Base-by-base conservation (phyloP, 805 yeast genomes). In the Lipomyces yamanashiensis region DNA sequence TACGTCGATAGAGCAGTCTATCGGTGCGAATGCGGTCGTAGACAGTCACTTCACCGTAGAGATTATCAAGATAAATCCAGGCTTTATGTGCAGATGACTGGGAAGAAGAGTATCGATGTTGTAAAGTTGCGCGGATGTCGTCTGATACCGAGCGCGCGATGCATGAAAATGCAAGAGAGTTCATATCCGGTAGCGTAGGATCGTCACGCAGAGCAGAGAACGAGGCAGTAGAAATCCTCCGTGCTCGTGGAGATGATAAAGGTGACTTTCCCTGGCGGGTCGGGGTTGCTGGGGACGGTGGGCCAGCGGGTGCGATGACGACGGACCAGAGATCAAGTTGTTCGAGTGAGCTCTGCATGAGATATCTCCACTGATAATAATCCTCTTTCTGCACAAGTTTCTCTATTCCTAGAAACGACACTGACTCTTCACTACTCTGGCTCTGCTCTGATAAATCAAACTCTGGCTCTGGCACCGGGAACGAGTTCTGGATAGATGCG, bases 331-430 rank as follows among this genome's bases (percentile, higher is more conserved):
- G 23, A 3, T 48, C 61, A 12, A 64, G 59, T 15, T 56, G 54
- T n/a, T 36, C 40, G 23, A 64, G 43, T 9, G 8, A 41, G 10
- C 21, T 7, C n/a, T 43, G 58, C 57, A 56, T 59, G 13, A 64
- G 40, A 28, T 44, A 48, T 17, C 59, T 36, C 67, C 67, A 64
- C 12, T 41, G 49, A 33, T 40, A 45, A 39, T 64, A 64, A 43
- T 57, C 51, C 13, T 23, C 58, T 36, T 37, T 39, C 9, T 61
- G 58, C 2, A n/a, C 5, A 8, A 64, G 52, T 50, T 57, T 64
- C 37, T 57, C 64, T 15, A 60, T 57, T 13, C 64, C 67, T 28
- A 62, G 50, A 44, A 62, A 62, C 7, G 62, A 57, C 33, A 54
- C 28, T 5, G 28, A 8, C 50, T 44, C 51, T 21, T 33, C 41